phyloP scores from a whole-genome alignment of 2,329 filamentous ascomycete genomes.

The Colletotrichum aenigma region DNA sequence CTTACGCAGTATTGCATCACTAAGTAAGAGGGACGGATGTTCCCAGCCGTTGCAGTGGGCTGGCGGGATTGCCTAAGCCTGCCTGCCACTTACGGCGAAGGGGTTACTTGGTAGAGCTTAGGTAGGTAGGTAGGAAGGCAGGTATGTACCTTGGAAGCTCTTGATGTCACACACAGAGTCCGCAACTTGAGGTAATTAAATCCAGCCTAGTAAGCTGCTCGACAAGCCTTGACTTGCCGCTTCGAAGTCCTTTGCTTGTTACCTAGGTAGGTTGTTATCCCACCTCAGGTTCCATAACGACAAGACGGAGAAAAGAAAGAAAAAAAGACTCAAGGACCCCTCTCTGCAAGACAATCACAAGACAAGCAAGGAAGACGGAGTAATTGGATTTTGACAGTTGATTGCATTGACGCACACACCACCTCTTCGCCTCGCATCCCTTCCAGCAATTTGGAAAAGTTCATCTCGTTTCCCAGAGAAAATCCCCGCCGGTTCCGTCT shows the following conservation, averaged over 20 bases:
- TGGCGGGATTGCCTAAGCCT: neutral
- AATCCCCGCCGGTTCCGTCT: neutral
- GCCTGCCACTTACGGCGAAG: neutral
- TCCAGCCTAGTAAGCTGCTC: neutral
- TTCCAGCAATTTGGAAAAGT: neutral
- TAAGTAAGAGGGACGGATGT: neutral
- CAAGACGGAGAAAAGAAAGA: no score
- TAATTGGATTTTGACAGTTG: neutral
- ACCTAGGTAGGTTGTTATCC: neutral
- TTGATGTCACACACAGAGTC: neutral
- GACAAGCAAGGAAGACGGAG: neutral
- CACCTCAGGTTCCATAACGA: no score
- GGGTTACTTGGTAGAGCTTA: neutral
- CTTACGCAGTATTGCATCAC: neutral
- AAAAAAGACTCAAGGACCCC: neutral
- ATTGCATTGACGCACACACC: neutral
- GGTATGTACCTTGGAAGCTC: neutral
- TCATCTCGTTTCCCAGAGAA: conserved; percentile 1
- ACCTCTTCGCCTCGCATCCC: neutral
- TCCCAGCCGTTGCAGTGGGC: neutral
- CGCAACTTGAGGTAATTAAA: neutral
- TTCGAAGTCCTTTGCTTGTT: neutral
- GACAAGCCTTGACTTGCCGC: neutral
- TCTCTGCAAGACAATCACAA: neutral
- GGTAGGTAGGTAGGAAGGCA: neutral